These are phyloP conservation scores for Nothophaeocryptopus gaeumannii DNA, from an alignment of 2,329 filamentous ascomycete genomes.

Conservation along the genomic window DNA sequence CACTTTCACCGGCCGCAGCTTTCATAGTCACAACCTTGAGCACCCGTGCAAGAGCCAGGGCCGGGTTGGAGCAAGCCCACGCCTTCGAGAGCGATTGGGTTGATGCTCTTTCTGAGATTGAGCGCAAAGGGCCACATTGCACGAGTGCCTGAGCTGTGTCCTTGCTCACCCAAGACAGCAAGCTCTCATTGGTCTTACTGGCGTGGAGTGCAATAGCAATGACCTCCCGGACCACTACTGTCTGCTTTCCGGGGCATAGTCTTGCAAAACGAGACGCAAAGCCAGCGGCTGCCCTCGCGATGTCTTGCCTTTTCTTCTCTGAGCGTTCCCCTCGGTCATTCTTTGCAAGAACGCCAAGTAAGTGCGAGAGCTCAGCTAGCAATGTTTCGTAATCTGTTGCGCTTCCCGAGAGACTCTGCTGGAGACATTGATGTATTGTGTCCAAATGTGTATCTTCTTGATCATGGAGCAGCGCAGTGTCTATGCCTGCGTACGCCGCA, in stretches of 20 bases:
- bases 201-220: conserved; percentile 20
- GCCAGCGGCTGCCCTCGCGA: conserved; percentile 20
- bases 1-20: conserved; percentile 2
- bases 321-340: neutral
- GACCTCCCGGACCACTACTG: conserved; percentile 17
- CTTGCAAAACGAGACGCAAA: conserved; percentile 31
- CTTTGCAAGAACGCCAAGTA: conserved; percentile 7
- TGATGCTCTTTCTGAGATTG: conserved; percentile 52
- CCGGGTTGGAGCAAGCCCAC: conserved; percentile 22
- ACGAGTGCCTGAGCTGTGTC: conserved; percentile 63
- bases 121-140: conserved; percentile 55
- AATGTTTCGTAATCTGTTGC: conserved; percentile 29
- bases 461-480: neutral
- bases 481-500: neutral
- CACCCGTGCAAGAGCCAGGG: conserved; percentile 23
- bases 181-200: conserved; percentile 21
- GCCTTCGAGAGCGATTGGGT: conserved; percentile 42
- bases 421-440: conserved; percentile 9
- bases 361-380: conserved; percentile 20
- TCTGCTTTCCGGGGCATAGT: conserved; percentile 23
- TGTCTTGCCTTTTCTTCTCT: neutral
- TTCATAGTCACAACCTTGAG: conserved; percentile 24
- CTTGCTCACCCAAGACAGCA: conserved; percentile 42
- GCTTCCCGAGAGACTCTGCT: conserved; percentile 22
- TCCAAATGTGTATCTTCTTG: conserved; percentile 3